These are phyloP conservation scores for Flammula alnicola DNA, from an alignment of 1,284 basidiomycete genomes.

Conservation along the genomic window DNA sequence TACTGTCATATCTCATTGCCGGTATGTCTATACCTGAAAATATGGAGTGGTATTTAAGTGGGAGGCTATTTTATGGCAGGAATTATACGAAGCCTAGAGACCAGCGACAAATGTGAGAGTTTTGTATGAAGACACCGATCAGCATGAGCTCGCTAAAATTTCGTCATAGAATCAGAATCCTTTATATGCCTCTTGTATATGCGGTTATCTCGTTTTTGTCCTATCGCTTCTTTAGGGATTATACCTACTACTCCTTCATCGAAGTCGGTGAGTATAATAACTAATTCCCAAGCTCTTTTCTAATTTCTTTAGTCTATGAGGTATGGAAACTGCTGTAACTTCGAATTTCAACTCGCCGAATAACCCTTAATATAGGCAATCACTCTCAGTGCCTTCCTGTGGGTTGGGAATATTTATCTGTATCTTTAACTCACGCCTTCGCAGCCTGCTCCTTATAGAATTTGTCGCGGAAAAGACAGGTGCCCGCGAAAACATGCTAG, in stretches of 20 bases:
- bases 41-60: neutral
- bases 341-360: no score
- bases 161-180: slow-evolving; percentile 60
- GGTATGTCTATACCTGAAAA: slow-evolving; percentile 46
- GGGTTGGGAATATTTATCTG: slow-evolving; percentile 30
- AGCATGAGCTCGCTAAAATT: neutral
- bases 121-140: neutral
- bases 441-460: slow-evolving; percentile 80
- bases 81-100: slow-evolving; percentile 70
- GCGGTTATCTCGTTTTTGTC: slow-evolving; percentile 89
- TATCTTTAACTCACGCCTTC: slow-evolving; percentile 15
- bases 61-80: slow-evolving; percentile 36
- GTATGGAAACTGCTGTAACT: no score
- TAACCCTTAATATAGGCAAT: slow-evolving; percentile 53
- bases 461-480: slow-evolving; percentile 75
- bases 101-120: slow-evolving; percentile 75
- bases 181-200: slow-evolving; percentile 84
- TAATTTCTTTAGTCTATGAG: slow-evolving; percentile 43
- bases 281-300: neutral
- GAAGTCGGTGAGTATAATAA: slow-evolving; percentile 58
- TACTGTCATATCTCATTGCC: slow-evolving; percentile 60
- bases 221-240: slow-evolving; percentile 82
- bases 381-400: slow-evolving; percentile 82
- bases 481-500: slow-evolving; percentile 66
- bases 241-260: slow-evolving; percentile 82